A percentile compares a stretch with the other conserved stretches of the same genome.
Evolutionary conservation across 139 green algal genomes (phyloP).

Genomic region (Chlamydomonas urium): DNA sequence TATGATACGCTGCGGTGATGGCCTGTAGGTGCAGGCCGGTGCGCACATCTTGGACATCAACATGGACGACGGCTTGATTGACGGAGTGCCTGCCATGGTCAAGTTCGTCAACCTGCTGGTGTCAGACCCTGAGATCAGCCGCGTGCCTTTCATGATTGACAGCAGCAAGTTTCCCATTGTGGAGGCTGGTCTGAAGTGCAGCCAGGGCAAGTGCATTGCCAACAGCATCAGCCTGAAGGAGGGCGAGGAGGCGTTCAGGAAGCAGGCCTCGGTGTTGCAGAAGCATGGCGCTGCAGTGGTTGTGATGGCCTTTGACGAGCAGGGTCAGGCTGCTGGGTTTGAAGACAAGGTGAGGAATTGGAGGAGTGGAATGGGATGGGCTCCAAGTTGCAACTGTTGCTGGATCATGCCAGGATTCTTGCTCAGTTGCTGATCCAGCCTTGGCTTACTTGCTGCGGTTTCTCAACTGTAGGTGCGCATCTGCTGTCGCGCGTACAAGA

Average conservation of each 20-base stretch:
- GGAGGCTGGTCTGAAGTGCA: slow-evolving; percentile 85
- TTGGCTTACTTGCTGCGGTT: no score
- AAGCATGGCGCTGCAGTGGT: slow-evolving; percentile 91
- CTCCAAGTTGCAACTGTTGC: no score
- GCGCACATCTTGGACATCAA: slow-evolving; percentile 98
- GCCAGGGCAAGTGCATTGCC: slow-evolving; percentile 95
- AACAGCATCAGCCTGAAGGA: slow-evolving; percentile 99
- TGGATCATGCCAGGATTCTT: no score
- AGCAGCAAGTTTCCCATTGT: slow-evolving; percentile 96
- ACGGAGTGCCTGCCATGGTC: slow-evolving; percentile 92
- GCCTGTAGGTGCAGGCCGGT: slow-evolving; percentile 49
- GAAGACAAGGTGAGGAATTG: slow-evolving; percentile 77
- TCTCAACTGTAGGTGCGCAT: slow-evolving; percentile 71
- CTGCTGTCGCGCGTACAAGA: slow-evolving; percentile 88
- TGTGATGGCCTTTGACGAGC: slow-evolving; percentile 99
- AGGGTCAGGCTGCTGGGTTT: slow-evolving; percentile 71
- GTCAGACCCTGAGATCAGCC: slow-evolving; percentile 88
- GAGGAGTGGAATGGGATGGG: no score
- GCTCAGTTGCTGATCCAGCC: no score
- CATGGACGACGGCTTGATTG: slow-evolving; percentile 97
- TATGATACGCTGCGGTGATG: not conserved
- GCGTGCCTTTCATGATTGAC: slow-evolving; percentile 99
- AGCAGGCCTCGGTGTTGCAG: slow-evolving; percentile 76
- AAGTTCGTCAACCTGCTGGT: slow-evolving; percentile 96
- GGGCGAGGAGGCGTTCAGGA: slow-evolving; percentile 89